Percentiles rank a stretch among this genome's conserved stretches.
Conservation (phyloP, 495 filamentous ascomycete genomes). For the Penicillium paxilli region DNA sequence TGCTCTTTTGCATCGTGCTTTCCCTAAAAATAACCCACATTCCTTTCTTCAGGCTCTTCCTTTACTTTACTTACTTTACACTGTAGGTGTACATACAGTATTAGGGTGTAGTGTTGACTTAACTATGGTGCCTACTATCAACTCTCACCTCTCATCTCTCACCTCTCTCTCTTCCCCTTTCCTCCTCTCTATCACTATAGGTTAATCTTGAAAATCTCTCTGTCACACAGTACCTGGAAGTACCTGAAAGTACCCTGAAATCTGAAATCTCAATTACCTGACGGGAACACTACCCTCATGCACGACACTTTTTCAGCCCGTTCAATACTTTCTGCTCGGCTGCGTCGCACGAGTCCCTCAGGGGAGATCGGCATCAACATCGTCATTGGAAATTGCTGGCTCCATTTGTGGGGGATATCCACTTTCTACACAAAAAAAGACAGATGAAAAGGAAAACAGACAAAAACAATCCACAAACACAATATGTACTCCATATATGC, state of each 20-base stretch:
- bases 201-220: no score
- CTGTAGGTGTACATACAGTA: no score
- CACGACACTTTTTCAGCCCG: neutral
- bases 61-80: no score
- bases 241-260: no score
- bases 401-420: conserved; percentile 2
- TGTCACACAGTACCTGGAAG: neutral
- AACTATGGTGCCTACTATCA: neutral
- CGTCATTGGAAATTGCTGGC: conserved; percentile 2
- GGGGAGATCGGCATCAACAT: conserved; percentile 3
- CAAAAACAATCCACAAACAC: neutral
- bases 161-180: neutral
- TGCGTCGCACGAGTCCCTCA: neutral
- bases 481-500: no score
- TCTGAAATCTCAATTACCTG: no score
- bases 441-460: neutral
- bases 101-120: neutral
- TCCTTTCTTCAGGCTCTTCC: neutral
- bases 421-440: neutral
- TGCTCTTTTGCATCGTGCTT: no score
- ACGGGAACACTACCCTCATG: neutral
- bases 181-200: neutral
- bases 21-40: conserved; percentile 18
- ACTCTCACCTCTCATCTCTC: neutral
- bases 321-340: neutral